Conservation (phyloP, 352 stramenopile species). For the Globisporangium recalcitrans region DNA sequence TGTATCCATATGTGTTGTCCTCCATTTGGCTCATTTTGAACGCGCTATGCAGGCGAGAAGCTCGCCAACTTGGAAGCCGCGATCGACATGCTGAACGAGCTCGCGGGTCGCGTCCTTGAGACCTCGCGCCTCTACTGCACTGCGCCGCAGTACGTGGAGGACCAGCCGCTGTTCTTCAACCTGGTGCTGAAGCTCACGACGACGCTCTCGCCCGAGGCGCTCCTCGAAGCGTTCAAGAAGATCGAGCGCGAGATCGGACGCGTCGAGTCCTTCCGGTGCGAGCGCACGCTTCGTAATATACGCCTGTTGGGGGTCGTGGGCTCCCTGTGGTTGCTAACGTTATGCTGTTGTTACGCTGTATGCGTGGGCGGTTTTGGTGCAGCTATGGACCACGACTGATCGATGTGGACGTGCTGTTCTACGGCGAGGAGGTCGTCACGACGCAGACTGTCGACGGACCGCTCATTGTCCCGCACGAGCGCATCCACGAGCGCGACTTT, state of each 20-base stretch:
- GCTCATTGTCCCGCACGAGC: constrained; percentile 93
- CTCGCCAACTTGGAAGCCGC: constrained; percentile 60
- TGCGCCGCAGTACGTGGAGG: constrained; percentile 91
- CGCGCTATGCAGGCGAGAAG: constrained; percentile 46
- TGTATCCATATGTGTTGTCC: background rate
- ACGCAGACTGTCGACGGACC: constrained; percentile 55
- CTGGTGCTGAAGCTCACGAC: constrained; percentile 88
- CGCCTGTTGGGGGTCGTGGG: too few relatives aligned
- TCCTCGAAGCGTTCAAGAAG: constrained; percentile 85
- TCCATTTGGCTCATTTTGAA: background rate
- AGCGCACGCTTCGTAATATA: background rate
- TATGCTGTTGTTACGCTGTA: background rate
- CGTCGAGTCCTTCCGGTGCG: constrained; percentile 48
- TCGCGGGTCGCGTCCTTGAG: constrained; percentile 43
- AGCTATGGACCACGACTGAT: constrained; percentile 91
- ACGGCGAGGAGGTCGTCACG: constrained; percentile 70
- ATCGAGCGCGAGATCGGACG: constrained; percentile 89
- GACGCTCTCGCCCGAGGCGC: constrained; percentile 51
- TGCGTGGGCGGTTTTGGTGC: background rate
- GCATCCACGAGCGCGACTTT: constrained; percentile 95
- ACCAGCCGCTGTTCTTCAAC: constrained; percentile 96
- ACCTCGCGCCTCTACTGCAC: constrained; percentile 93
- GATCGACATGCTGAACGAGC: constrained; percentile 40
- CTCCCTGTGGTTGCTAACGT: constrained; percentile 1
- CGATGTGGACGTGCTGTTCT: constrained; percentile 96